phyloP scores from a whole-genome alignment of 345 rosid species.

The Euphorbia tirucalli region DNA sequence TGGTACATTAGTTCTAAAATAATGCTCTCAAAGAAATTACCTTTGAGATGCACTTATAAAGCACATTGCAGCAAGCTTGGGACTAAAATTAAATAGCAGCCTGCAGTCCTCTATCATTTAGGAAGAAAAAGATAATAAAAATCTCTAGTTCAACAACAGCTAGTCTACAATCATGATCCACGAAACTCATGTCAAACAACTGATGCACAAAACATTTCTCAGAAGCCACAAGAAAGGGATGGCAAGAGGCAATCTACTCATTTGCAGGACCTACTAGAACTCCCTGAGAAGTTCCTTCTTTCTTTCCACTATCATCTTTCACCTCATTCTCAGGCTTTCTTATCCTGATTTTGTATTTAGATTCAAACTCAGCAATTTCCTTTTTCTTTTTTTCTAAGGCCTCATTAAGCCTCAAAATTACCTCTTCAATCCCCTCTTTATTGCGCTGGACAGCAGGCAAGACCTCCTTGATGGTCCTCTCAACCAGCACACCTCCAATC shows the following conservation, averaged over 20 bases:
- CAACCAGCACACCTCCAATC: conserved; percentile 94
- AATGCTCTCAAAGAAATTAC: too few species aligned
- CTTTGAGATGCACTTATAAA: too few species aligned
- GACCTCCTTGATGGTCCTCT: conserved; percentile 89
- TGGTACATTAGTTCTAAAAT: too few species aligned
- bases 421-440: conserved; percentile 92
- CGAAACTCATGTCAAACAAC: neutral
- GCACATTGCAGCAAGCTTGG: too few species aligned
- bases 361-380: conserved; percentile 73
- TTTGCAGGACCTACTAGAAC: conserved; percentile 93
- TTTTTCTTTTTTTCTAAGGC: conserved; percentile 80
- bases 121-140: conserved; percentile 3
- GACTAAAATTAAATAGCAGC: too few species aligned
- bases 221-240: neutral
- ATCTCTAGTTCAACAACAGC: conserved; percentile 5
- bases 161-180: conserved; percentile 12
- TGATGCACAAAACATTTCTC: neutral
- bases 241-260: neutral
- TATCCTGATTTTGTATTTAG: conserved; percentile 83
- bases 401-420: conserved; percentile 73
- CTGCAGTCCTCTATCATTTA: neutral
- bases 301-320: conserved; percentile 47
- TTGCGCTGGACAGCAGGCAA: conserved; percentile 93
- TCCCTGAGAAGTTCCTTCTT: conserved; percentile 92
- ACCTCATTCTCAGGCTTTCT: conserved; percentile 50